These are phyloP conservation scores for Moniliophthora roreri DNA, from an alignment of 1,284 basidiomycete species.

Conservation along the genomic window DNA sequence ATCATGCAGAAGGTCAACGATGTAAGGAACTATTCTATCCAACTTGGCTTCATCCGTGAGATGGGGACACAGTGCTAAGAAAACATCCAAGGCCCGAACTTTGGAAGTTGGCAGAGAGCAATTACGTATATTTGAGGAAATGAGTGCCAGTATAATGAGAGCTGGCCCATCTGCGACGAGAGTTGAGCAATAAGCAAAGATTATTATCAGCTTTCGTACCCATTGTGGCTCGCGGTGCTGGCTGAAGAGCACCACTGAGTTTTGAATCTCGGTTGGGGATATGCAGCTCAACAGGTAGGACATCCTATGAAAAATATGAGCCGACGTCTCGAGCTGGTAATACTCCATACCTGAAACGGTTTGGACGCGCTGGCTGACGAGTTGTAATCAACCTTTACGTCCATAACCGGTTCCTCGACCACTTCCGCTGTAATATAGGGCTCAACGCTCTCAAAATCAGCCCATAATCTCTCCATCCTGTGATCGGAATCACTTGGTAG, in stretches of 20 bases:
- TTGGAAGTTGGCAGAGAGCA: slow-evolving; percentile 87
- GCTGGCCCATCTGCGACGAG: slow-evolving; percentile 69
- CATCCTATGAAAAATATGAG: slow-evolving; percentile 46
- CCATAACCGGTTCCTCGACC: slow-evolving; percentile 45
- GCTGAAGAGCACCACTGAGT: slow-evolving; percentile 38
- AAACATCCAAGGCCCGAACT: slow-evolving; percentile 82
- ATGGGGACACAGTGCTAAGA: slow-evolving; percentile 80
- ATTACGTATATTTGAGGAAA: slow-evolving; percentile 91
- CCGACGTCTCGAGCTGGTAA: background rate
- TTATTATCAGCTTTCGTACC: slow-evolving; percentile 64
- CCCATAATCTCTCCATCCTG: slow-evolving; percentile 76
- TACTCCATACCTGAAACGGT: slow-evolving; percentile 57
- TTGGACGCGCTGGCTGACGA: slow-evolving; percentile 40
- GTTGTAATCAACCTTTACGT: slow-evolving; percentile 54
- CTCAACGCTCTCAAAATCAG: slow-evolving; percentile 78
- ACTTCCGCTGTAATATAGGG: slow-evolving; percentile 59
- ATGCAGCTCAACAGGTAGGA: slow-evolving; percentile 74
- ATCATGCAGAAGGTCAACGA: slow-evolving; percentile 88
- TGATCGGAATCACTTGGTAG: slow-evolving; percentile 79
- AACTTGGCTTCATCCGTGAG: slow-evolving; percentile 95
- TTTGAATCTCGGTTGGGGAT: slow-evolving; percentile 71
- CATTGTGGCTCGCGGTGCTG: slow-evolving; percentile 51
- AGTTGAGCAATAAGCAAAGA: slow-evolving; percentile 52
- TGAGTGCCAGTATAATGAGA: slow-evolving; percentile 77
- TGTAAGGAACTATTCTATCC: slow-evolving; percentile 91